These are phyloP conservation scores for Leccinum olivaceopallidum DNA, from an alignment of 768 basidiomycete species.

Conservation along the genomic window DNA sequence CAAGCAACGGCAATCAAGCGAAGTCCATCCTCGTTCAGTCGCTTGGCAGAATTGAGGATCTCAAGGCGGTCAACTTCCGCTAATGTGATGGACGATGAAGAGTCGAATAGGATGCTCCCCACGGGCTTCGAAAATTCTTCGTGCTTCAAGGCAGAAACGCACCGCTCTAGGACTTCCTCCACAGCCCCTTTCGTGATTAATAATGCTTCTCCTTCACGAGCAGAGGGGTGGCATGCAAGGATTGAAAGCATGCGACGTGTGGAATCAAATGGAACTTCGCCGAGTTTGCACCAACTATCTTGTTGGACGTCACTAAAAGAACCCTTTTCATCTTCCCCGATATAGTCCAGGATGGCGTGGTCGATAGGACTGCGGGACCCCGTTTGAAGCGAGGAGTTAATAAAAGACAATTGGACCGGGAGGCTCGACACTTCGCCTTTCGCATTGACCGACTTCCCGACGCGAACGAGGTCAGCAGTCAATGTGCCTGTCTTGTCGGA, in stretches of 20 bases:
- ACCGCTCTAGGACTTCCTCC: slow-evolving; percentile 35
- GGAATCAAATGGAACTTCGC: slow-evolving; percentile 39
- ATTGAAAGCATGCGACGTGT: slow-evolving; percentile 37
- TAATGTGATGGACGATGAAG: slow-evolving; percentile 16
- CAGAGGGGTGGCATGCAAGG: slow-evolving; percentile 30
- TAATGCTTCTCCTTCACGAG: slow-evolving; percentile 20
- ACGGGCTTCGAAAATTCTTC: slow-evolving; percentile 19
- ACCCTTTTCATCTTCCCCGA: slow-evolving; percentile 16
- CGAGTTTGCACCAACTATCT: slow-evolving; percentile 31
- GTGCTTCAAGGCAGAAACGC: slow-evolving; percentile 19
- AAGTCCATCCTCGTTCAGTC: slow-evolving; percentile 32
- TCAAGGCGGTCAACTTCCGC: slow-evolving; percentile 21
- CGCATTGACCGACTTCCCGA: slow-evolving; percentile 29
- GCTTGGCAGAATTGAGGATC: slow-evolving; percentile 30
- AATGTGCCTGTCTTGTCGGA: slow-evolving; percentile 70
- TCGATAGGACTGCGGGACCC: slow-evolving; percentile 39
- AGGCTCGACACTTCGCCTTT: slow-evolving; percentile 25
- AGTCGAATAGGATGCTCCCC: slow-evolving; percentile 16
- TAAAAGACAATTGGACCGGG: slow-evolving; percentile 30
- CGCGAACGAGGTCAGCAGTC: slow-evolving; percentile 42
- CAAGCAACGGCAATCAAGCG: slow-evolving; percentile 33
- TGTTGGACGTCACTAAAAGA: slow-evolving; percentile 7
- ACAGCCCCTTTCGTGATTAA: slow-evolving; percentile 34
- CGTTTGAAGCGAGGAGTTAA: slow-evolving; percentile 36
- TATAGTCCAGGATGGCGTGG: slow-evolving; percentile 33